phyloP scores from a whole-genome alignment of 106 monocot genomes.

The Chionographis japonica region DNA sequence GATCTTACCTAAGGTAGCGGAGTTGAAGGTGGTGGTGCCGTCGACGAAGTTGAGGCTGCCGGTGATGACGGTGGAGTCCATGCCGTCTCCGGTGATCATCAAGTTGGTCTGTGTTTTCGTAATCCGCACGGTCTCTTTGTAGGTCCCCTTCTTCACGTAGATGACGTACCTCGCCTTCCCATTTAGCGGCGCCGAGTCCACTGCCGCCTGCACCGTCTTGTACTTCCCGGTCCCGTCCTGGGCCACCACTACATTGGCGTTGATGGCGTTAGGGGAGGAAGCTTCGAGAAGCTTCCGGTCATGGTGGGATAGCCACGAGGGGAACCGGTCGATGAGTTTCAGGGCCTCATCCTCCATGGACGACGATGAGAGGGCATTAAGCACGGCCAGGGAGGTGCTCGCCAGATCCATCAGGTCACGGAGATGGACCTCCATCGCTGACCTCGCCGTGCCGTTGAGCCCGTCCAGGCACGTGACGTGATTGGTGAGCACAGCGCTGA shows the following conservation, averaged over 20 bases:
- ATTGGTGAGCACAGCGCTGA: conserved; percentile 46
- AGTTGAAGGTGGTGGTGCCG: conserved; percentile 4
- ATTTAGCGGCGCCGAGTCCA: not conserved
- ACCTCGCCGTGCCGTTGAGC: conserved; percentile 2
- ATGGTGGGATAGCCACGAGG: not conserved
- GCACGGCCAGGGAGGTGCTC: conserved; percentile 40
- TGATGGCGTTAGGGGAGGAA: not conserved
- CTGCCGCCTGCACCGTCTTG: conserved; percentile 6
- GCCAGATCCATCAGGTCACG: conserved; percentile 8
- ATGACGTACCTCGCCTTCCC: not conserved
- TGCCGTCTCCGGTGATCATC: not conserved
- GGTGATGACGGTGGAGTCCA: not conserved
- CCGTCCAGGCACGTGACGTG: conserved; percentile 42
- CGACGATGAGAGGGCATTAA: conserved; percentile 11
- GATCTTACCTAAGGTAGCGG: not conserved
- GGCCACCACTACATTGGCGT: conserved; percentile 1
- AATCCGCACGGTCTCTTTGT: not conserved
- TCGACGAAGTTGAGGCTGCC: not conserved
- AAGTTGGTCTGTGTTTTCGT: not conserved
- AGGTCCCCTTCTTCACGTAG: not conserved
- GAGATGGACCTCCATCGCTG: conserved; percentile 4
- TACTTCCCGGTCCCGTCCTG: conserved; percentile 4
- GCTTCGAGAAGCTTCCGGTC: not conserved
- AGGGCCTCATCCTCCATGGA: too few relatives aligned
- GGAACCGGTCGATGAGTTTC: too few relatives aligned